A percentile compares a stretch with the other conserved stretches of the same genome.
phyloP scores from a whole-genome alignment of 2,329 filamentous ascomycete species.

The Macrophomina tecta region DNA sequence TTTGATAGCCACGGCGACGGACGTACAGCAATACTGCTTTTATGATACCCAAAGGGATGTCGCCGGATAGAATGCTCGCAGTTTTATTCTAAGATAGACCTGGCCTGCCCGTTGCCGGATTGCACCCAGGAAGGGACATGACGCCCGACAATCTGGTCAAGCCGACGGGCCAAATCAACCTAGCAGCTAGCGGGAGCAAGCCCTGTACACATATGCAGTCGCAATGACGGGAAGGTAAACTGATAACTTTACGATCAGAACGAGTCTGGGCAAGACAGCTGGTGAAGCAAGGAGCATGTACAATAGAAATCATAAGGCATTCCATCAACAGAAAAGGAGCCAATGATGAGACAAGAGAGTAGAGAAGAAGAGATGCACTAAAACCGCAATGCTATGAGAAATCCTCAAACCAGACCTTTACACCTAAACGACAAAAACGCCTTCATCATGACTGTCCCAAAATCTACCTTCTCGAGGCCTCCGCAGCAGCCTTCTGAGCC shows the following conservation, averaged over 20 bases:
- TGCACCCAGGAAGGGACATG: no score
- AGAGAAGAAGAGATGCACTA: neutral
- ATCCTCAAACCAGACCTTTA: neutral
- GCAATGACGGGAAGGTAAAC: neutral
- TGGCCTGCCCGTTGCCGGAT: no score
- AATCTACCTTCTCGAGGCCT: conserved; percentile 2
- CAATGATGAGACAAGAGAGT: conserved; percentile 15
- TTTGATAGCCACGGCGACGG: no score
- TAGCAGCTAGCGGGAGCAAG: no score
- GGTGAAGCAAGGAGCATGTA: neutral
- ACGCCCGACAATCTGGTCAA: no score
- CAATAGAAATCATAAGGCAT: conserved; percentile 16
- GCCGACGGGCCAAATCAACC: no score
- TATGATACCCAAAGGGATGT: no score
- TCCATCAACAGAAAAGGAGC: neutral
- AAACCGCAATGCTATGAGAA: neutral
- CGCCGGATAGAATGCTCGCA: no score
- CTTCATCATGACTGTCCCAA: neutral
- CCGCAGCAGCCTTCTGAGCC: conserved; percentile 15
- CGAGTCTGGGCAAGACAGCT: neutral
- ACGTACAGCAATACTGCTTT: no score
- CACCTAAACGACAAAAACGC: conserved; percentile 14
- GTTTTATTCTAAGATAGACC: no score
- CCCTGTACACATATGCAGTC: no score
- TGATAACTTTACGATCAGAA: neutral